phyloP scores from a whole-genome alignment of 1,139 yeast genomes.

The Sugiyamaella sp. region DNA sequence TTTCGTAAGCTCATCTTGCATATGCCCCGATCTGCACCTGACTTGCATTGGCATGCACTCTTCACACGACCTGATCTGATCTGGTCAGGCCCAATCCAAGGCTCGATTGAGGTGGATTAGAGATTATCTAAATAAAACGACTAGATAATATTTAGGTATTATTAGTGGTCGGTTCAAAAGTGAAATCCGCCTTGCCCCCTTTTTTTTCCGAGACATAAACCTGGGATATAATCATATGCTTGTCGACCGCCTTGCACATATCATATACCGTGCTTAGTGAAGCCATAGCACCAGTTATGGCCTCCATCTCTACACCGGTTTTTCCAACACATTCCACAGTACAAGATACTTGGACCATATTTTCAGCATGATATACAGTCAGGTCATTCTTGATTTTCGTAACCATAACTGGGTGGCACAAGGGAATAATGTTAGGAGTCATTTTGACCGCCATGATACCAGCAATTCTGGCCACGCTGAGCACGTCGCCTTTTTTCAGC shows the following conservation, averaged over 20 bases:
- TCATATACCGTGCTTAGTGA: conserved; percentile 53
- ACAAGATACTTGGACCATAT: conserved; percentile 40
- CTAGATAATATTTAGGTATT: too few relatives aligned
- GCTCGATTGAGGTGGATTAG: too few relatives aligned
- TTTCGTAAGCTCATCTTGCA: neutral
- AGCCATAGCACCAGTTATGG: conserved; percentile 49
- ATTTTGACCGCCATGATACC: conserved; percentile 55
- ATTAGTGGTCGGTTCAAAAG: neutral
- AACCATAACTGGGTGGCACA: conserved; percentile 52
- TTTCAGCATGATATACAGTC: conserved; percentile 25
- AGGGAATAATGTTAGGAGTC: conserved; percentile 50
- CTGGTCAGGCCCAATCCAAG: too few relatives aligned
- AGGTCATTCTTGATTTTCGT: conserved; percentile 46
- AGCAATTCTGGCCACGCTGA: conserved; percentile 51
- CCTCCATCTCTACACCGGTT: conserved; percentile 61
- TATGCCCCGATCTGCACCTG: neutral
- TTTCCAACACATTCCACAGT: conserved; percentile 51
- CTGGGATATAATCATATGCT: conserved; percentile 46
- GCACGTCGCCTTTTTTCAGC: conserved; percentile 55
- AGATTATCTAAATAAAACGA: too few relatives aligned
- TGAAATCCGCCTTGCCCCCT: conserved; percentile 43
- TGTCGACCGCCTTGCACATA: conserved; percentile 60
- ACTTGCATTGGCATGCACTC: too few relatives aligned
- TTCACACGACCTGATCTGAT: too few relatives aligned
- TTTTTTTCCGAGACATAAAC: conserved; percentile 46